Evolutionary conservation across 352 stramenopile species (phyloP).

Genomic region (Saprolegnia parasitica): DNA sequence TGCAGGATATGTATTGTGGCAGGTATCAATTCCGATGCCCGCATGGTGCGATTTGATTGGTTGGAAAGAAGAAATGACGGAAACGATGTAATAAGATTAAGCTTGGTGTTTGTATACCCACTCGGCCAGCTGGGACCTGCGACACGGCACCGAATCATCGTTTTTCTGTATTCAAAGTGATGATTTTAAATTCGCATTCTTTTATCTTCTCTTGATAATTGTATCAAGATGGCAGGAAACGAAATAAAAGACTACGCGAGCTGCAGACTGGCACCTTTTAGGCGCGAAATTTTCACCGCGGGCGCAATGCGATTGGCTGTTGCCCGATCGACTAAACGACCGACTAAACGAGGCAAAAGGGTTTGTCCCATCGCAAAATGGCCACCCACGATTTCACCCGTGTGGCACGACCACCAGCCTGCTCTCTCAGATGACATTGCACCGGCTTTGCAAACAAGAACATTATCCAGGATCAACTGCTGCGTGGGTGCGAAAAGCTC

Average conservation of each 20-base stretch:
- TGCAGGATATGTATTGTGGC: background rate
- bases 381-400: no score
- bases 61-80: conserved; percentile 19
- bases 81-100: conserved; percentile 10
- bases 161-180: background rate
- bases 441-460: no score
- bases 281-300: background rate
- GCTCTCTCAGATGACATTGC: no score
- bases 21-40: background rate
- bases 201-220: background rate
- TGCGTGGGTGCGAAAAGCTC: no score
- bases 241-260: background rate
- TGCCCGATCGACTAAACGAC: no score
- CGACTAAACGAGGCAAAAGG: background rate
- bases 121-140: background rate
- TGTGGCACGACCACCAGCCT: no score
- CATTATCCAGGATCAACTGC: no score
- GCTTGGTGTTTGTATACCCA: conserved; percentile 2
- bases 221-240: background rate
- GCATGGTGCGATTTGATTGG: conserved; percentile 12
- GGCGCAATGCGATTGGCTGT: no score
- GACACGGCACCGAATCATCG: background rate
- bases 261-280: background rate
- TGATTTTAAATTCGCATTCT: background rate
- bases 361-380: background rate